Percentiles rank a stretch among this genome's conserved stretches.
Evolutionary conservation across 176 grass and related monocot species (phyloP).

Genomic region (Carex scoparia): DNA sequence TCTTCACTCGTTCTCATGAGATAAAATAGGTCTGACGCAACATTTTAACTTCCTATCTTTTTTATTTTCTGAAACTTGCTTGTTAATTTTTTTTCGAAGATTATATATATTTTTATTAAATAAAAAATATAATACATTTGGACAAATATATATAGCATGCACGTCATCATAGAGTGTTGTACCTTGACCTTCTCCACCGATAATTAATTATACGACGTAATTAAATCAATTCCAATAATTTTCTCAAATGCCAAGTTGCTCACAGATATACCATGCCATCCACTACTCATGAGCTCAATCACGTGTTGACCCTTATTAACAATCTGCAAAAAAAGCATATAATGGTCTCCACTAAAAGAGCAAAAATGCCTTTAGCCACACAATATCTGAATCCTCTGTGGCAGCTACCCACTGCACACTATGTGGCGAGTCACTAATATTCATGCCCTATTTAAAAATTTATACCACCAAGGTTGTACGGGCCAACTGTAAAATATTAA

Average conservation of each 20-base stretch:
- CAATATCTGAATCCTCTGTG: not conserved
- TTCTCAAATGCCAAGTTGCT: not conserved
- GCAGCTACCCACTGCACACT: not conserved
- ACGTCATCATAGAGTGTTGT: not conserved
- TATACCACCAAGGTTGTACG: not conserved
- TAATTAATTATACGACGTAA: not conserved
- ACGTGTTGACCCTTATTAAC: conserved; percentile 27
- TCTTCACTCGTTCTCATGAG: too few relatives aligned
- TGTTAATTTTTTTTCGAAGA: too few relatives aligned
- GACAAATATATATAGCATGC: not conserved
- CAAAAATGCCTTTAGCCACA: not conserved
- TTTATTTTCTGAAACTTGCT: too few relatives aligned
- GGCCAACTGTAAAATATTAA: not conserved
- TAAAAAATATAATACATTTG: too few relatives aligned
- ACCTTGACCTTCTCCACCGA: not conserved
- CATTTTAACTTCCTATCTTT: too few relatives aligned
- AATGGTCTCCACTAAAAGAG: conserved; percentile 16
- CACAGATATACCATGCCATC: not conserved
- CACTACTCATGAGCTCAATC: conserved; percentile 13
- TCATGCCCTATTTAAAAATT: not conserved
- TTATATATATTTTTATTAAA: not conserved
- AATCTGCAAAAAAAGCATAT: not conserved
- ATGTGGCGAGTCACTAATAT: not conserved
- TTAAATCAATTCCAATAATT: not conserved
- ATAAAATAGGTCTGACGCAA: too few relatives aligned